Evolutionary conservation across 495 filamentous ascomycete genomes (phyloP), one percentile per base, ranked within the genome.

Genomic region (Pyrenopolyporus hunteri): DNA sequence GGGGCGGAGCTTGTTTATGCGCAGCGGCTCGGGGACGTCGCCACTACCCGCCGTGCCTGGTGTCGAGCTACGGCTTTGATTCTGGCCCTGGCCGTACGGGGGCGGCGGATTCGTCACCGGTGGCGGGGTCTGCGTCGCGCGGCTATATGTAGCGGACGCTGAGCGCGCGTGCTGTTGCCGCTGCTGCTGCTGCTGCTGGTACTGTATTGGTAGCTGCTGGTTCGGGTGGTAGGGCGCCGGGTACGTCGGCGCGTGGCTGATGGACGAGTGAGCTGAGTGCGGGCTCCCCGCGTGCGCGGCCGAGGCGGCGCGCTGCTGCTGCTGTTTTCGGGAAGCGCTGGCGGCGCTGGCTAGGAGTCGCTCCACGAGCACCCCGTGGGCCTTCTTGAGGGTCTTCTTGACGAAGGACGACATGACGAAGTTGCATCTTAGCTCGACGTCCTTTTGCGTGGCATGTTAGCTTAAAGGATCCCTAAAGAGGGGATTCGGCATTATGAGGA

Each of bases 381-480:
- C 80, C 57, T 87, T 88, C 67, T 88, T 89, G 17, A 92, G 78
- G 17, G 87, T 91, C 70, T 82, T 83, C 77, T 88, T 91, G 33
- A 93, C 87, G 65, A 92, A 92, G 7, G 76, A 69, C 0, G 84
- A 80, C 76, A 91, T 81, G 57, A 90, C 73, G 14, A 91, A 74
- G 64, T 92, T 92, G 78, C 88, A 92, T 49, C 80, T 80, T 75
- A 94, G 85, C 47, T 90, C 83, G 37, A 91, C 84, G 56, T 92
- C 89, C 74, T 57, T 57, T 7, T 16, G 13, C 10, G 35, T 53
- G 26, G 56, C n/a, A n/a, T n/a, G 17, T 17, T 44, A 42, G 20
- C 17, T 22, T 8, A 11, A 39, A 32, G 8, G 17, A 10, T n/a
- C n/a, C n/a, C n/a, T n/a, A n/a, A n/a, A n/a, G n/a, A n/a, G n/a